These are phyloP conservation scores for Stephania japonica DNA, from an alignment of 164 flowering plant genomes.

Conservation along the genomic window DNA sequence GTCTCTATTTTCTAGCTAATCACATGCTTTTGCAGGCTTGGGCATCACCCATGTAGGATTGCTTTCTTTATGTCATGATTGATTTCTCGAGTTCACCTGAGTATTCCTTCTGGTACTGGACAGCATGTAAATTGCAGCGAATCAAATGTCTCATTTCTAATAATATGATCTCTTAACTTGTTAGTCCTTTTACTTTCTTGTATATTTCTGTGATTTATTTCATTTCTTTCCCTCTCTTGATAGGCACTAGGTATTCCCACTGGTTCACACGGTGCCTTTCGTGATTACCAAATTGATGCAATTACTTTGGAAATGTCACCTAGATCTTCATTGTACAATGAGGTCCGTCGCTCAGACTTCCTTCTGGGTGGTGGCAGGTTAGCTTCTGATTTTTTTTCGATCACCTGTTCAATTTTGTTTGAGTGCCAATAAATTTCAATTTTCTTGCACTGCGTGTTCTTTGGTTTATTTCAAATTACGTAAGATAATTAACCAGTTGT, in stretches of 20 bases:
- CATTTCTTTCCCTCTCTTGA: constrained; percentile 1
- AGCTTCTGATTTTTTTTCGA: background rate
- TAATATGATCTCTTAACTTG: too few relatives aligned
- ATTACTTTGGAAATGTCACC: constrained; percentile 72
- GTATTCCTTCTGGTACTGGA: too few relatives aligned
- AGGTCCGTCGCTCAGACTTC: constrained; percentile 40
- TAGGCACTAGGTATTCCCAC: constrained; percentile 86
- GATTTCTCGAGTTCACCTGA: too few relatives aligned
- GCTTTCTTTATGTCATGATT: too few relatives aligned
- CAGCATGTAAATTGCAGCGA: too few relatives aligned
- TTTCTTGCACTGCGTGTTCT: background rate
- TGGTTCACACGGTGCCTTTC: constrained; percentile 52
- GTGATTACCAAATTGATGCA: constrained; percentile 90
- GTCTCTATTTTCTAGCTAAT: too few relatives aligned
- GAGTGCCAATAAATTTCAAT: background rate
- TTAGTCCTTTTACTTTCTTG: too few relatives aligned
- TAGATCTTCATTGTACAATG: constrained; percentile 32
- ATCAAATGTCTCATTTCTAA: too few relatives aligned
- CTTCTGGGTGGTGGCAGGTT: constrained; percentile 39
- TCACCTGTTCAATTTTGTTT: background rate
- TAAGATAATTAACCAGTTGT: background rate
- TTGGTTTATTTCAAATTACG: background rate
- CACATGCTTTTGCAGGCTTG: too few relatives aligned
- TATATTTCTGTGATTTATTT: too few relatives aligned
- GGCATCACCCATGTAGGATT: too few relatives aligned